Conservation (phyloP, 1,284 basidiomycete species). For the Leccinum olivaceoglutinosum region DNA sequence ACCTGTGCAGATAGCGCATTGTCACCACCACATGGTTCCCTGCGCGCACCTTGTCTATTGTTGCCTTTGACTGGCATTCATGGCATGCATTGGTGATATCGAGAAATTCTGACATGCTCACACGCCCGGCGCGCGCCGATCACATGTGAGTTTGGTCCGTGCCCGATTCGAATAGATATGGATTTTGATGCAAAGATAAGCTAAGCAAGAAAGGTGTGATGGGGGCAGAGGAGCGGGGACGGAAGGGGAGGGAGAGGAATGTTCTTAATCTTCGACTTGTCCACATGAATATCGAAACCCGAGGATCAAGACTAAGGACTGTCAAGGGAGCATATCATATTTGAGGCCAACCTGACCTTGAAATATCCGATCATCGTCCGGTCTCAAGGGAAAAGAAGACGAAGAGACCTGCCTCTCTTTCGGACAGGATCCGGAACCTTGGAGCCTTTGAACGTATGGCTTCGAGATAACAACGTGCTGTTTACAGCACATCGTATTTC, state of each 20-base stretch:
- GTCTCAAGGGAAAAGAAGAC: constrained; percentile 35
- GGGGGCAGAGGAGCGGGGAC: constrained; percentile 79
- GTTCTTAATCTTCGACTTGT: constrained; percentile 18
- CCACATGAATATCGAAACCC: constrained; percentile 11
- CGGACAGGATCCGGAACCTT: constrained; percentile 57
- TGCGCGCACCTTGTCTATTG: too few relatives aligned
- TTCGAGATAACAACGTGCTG: constrained; percentile 74
- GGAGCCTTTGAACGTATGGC: constrained; percentile 44
- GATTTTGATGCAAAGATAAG: constrained; percentile 92
- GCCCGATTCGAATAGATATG: constrained; percentile 83
- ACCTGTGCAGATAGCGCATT: too few relatives aligned
- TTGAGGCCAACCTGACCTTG: constrained; percentile 37
- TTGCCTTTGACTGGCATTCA: too few relatives aligned
- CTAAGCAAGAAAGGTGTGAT: constrained; percentile 91
- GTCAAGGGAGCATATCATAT: constrained; percentile 14
- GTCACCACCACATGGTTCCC: too few relatives aligned
- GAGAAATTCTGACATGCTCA: too few relatives aligned
- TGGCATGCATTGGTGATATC: too few relatives aligned
- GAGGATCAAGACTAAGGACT: background rate
- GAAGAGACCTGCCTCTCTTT: constrained; percentile 38
- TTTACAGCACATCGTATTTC: constrained; percentile 66
- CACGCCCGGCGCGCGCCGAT: too few relatives aligned
- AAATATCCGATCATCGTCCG: constrained; percentile 41
- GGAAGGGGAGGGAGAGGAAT: constrained; percentile 48
- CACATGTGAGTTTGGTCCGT: constrained; percentile 68